Evolutionary conservation across 495 filamentous ascomycete genomes (phyloP).

Genomic region (Aspergillus biplanus): DNA sequence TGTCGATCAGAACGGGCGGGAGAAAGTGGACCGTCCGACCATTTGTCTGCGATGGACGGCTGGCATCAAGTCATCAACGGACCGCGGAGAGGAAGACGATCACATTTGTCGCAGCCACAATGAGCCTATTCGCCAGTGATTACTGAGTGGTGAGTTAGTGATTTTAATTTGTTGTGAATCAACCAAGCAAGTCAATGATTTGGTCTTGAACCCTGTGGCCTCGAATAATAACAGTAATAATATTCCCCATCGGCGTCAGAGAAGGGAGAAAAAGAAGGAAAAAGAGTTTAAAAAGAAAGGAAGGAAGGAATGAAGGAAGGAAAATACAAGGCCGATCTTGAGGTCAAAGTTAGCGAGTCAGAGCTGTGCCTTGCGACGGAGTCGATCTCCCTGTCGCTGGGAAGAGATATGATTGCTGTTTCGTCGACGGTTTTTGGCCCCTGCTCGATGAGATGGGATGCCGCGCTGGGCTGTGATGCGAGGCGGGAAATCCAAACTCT

Average conservation of each 20-base stretch:
- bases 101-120: background rate
- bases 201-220: no score
- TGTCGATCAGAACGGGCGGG: conserved; percentile 25
- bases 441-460: background rate
- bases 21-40: conserved; percentile 11
- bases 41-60: no score
- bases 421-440: background rate
- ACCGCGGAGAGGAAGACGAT: background rate
- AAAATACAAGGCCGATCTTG: background rate
- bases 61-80: no score
- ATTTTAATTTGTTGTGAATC: background rate
- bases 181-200: no score
- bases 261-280: background rate
- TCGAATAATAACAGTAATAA: no score
- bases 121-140: no score
- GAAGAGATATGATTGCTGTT: background rate
- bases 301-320: background rate
- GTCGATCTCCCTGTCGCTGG: background rate
- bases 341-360: background rate
- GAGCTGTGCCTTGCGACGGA: background rate
- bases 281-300: background rate
- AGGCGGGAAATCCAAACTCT: background rate
- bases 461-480: background rate
- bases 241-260: no score
- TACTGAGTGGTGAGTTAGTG: background rate